Conservation (phyloP, 2,329 filamentous ascomycete genomes). For the Claviceps citrina region DNA sequence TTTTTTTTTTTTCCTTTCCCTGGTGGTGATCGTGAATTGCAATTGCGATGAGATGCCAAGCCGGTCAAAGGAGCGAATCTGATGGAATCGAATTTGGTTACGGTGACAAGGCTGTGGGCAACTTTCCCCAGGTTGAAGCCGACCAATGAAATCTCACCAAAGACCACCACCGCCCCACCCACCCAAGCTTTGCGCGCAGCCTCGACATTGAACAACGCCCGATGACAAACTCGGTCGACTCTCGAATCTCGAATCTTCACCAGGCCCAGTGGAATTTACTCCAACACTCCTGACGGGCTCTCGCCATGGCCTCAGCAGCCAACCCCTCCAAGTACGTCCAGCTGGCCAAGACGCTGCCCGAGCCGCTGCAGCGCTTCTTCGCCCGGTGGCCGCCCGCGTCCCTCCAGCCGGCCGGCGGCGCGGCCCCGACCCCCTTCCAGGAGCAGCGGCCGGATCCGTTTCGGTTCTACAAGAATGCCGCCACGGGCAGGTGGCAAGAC, state of each 20-base stretch:
- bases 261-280: neutral
- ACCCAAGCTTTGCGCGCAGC: too few relatives aligned
- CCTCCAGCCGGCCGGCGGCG: slow-evolving; percentile 34
- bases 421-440: slow-evolving; percentile 35
- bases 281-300: neutral
- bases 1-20: too few relatives aligned
- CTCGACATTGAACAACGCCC: too few relatives aligned
- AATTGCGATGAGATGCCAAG: too few relatives aligned
- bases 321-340: slow-evolving; percentile 30
- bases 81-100: too few relatives aligned
- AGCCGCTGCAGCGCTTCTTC: slow-evolving; percentile 72
- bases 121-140: neutral
- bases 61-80: too few relatives aligned
- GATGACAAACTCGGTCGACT: too few relatives aligned
- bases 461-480: slow-evolving; percentile 58
- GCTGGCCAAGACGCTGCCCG: slow-evolving; percentile 59
- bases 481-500: slow-evolving; percentile 69
- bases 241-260: too few relatives aligned
- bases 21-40: neutral
- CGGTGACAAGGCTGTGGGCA: slow-evolving; percentile 8
- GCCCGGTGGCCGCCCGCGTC: slow-evolving; percentile 67
- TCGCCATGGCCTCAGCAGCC: slow-evolving; percentile 23
- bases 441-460: slow-evolving; percentile 62
- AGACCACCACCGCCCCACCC: too few relatives aligned
- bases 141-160: slow-evolving; percentile 5